A percentile compares a stretch with the other conserved stretches of the same genome.
phyloP scores from a whole-genome alignment of 177 flowering plant species.

The Vitis hybrid region DNA sequence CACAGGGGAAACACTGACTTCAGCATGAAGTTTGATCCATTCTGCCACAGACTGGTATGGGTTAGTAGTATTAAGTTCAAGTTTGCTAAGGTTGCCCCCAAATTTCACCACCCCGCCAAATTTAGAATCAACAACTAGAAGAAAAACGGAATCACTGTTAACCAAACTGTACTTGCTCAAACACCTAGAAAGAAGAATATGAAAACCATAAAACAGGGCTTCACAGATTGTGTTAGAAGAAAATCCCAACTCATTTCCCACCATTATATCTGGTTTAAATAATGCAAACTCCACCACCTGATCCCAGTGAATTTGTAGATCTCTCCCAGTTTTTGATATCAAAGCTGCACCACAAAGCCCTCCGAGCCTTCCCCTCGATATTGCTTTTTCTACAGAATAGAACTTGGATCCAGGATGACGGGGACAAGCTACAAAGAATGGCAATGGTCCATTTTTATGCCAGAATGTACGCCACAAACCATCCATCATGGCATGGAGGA shows the following conservation, averaged over 20 bases:
- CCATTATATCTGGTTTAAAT: slow-evolving; percentile 48
- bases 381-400: slow-evolving; percentile 55
- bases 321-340: slow-evolving; percentile 36
- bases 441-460: slow-evolving; percentile 52
- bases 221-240: slow-evolving; percentile 52
- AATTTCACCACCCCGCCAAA: slow-evolving; percentile 74
- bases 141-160: slow-evolving; percentile 44
- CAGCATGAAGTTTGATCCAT: slow-evolving; percentile 64
- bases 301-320: slow-evolving; percentile 48
- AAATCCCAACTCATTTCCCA: slow-evolving; percentile 43
- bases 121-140: slow-evolving; percentile 69
- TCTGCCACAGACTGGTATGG: slow-evolving; percentile 58
- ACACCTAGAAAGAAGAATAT: slow-evolving; percentile 64
- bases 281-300: slow-evolving; percentile 54
- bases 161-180: slow-evolving; percentile 45
- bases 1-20: slow-evolving; percentile 58
- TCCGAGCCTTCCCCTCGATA: slow-evolving; percentile 46
- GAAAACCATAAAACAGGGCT: slow-evolving; percentile 74
- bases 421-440: slow-evolving; percentile 58
- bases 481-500: slow-evolving; percentile 48
- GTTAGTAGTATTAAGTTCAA: slow-evolving; percentile 47
- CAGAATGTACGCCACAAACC: slow-evolving; percentile 76
- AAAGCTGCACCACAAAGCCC: slow-evolving; percentile 62
- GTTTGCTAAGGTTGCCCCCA: slow-evolving; percentile 62
- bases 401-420: slow-evolving; percentile 58